Percentiles rank a stretch among this genome's conserved stretches.
These are phyloP conservation scores for Spergularia azorica DNA, from an alignment of 179 eudicot species.

Conservation along the genomic window DNA sequence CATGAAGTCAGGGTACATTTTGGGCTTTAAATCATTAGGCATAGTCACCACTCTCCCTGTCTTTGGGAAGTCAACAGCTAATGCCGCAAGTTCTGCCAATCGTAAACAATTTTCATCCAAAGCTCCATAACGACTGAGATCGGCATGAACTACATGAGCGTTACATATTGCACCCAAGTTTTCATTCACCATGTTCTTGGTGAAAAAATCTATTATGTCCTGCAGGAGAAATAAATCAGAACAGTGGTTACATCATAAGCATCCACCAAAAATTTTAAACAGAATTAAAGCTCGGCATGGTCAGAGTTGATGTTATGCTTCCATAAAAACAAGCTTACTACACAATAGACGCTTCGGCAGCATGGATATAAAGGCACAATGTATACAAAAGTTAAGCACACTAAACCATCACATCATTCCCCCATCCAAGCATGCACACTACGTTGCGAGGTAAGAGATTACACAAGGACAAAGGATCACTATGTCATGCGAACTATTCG, in stretches of 20 bases:
- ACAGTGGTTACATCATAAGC: background rate
- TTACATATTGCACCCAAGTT: conserved; percentile 87
- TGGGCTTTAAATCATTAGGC: conserved; percentile 71
- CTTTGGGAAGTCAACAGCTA: conserved; percentile 96
- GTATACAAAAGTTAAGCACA: background rate
- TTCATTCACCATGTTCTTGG: conserved; percentile 86
- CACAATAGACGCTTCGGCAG: background rate
- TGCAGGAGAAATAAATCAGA: conserved; percentile 24
- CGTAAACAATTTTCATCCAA: conserved; percentile 65
- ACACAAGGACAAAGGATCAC: too few species aligned
- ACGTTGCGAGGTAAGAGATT: too few species aligned
- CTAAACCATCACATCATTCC: background rate
- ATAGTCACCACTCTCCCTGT: conserved; percentile 69
- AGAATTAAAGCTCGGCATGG: background rate
- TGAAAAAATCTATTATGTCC: conserved; percentile 81
- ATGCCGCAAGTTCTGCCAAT: conserved; percentile 87
- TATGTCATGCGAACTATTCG: background rate
- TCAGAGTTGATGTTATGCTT: background rate
- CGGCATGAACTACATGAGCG: conserved; percentile 98
- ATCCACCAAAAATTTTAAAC: background rate
- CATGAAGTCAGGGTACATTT: conserved; percentile 93
- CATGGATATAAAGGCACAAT: background rate
- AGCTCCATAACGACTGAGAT: conserved; percentile 65
- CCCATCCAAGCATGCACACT: too few species aligned
- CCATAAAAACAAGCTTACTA: too few species aligned